Evolutionary conservation across 2,329 filamentous ascomycete species (phyloP).

Genomic region (Aspergillus calidoustus): DNA sequence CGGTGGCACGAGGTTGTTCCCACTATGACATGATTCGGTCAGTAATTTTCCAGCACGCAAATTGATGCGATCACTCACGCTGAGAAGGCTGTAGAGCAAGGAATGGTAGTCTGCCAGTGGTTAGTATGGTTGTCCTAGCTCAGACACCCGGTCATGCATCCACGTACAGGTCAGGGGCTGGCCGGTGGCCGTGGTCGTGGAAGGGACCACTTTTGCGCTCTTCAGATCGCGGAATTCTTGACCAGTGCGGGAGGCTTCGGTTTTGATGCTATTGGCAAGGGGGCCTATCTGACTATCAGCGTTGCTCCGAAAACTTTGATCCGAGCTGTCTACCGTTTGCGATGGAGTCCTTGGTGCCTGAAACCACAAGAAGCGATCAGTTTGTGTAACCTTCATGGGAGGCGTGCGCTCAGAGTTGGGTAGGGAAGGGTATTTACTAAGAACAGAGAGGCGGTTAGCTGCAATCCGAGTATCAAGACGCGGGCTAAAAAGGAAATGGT

Average conservation of each 20-base stretch:
- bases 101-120: constrained; percentile 63
- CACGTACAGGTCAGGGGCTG: constrained; percentile 65
- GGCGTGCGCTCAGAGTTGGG: neutral
- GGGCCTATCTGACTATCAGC: constrained; percentile 47
- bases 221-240: constrained; percentile 64
- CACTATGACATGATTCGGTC: constrained; percentile 49
- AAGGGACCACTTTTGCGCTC: constrained; percentile 57
- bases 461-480: constrained; percentile 3
- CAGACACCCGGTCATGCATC: neutral
- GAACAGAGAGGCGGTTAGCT: constrained; percentile 8
- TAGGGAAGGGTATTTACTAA: constrained; percentile 21
- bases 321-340: constrained; percentile 14
- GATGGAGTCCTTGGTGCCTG: constrained; percentile 32
- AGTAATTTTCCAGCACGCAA: neutral
- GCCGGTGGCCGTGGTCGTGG: constrained; percentile 61
- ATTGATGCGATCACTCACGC: constrained; percentile 48
- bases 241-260: constrained; percentile 60
- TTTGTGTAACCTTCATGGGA: constrained; percentile 19
- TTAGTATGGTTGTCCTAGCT: constrained; percentile 22
- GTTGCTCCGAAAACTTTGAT: neutral
- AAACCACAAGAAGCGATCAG: constrained; percentile 22
- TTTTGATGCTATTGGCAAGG: constrained; percentile 60
- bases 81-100: constrained; percentile 68
- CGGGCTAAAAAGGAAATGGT: neutral
- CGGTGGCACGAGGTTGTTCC: constrained; percentile 69